These are phyloP conservation scores for Fusarium redolens DNA, from an alignment of 2,329 filamentous ascomycete species.

Conservation along the genomic window DNA sequence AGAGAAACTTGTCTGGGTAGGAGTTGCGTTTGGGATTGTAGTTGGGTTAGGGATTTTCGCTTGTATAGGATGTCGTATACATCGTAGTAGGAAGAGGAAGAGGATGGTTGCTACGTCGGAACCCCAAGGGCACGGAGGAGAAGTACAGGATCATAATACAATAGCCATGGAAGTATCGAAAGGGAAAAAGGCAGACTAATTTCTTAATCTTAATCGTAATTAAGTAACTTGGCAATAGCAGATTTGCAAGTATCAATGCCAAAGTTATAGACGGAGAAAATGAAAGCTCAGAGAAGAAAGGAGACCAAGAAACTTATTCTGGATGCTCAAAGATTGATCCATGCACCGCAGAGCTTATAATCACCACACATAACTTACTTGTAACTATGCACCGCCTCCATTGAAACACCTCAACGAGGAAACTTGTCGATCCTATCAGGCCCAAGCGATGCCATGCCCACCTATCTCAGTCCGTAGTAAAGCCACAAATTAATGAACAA, in stretches of 20 bases:
- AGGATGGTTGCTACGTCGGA: background rate
- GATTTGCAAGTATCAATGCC: too few relatives aligned
- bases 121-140: too few relatives aligned
- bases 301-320: too few relatives aligned
- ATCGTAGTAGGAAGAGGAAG: background rate
- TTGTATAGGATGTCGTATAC: background rate
- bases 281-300: too few relatives aligned
- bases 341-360: too few relatives aligned
- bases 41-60: background rate
- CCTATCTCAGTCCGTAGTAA: accelerated
- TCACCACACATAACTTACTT: too few relatives aligned
- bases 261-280: too few relatives aligned
- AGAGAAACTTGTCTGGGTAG: background rate
- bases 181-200: background rate
- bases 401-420: too few relatives aligned
- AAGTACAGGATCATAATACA: accelerated
- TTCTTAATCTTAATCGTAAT: background rate
- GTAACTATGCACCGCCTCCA: too few relatives aligned
- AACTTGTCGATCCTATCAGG: too few relatives aligned
- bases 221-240: too few relatives aligned
- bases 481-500: background rate
- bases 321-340: too few relatives aligned
- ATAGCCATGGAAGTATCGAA: background rate
- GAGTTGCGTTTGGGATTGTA: accelerated
- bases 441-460: background rate